Conservation (phyloP, 2,329 filamentous ascomycete genomes). For the Sporothrix schenckii region DNA sequence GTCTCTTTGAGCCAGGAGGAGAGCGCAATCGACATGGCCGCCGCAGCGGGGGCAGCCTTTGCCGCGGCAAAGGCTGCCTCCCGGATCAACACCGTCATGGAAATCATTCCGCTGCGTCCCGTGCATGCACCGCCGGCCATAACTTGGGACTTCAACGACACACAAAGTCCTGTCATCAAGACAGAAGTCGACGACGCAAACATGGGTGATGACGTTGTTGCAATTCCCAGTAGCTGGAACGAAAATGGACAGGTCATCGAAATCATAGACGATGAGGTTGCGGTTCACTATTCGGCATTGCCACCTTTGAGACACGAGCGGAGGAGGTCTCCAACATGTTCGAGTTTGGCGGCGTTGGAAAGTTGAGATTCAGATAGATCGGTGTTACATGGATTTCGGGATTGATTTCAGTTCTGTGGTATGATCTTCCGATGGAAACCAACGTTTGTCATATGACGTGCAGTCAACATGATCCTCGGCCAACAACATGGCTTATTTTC, state of each 20-base stretch:
- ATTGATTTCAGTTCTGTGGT: neutral
- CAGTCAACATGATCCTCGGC: too few species aligned
- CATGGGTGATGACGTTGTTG: neutral
- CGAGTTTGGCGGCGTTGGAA: too few species aligned
- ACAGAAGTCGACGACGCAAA: too few species aligned
- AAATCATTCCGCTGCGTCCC: slow-evolving; percentile 24
- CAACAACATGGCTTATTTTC: too few species aligned
- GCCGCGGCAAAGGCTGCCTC: neutral
- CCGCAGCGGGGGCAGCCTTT: neutral
- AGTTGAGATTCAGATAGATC: neutral
- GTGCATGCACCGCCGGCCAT: neutral
- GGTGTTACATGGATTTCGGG: neutral
- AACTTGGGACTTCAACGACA: neutral
- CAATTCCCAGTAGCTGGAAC: neutral
- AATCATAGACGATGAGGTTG: neutral
- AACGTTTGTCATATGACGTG: neutral
- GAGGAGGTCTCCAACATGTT: neutral
- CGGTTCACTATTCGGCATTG: neutral
- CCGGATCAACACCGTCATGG: neutral
- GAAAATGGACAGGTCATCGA: neutral
- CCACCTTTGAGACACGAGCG: slow-evolving; percentile 5
- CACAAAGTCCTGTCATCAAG: neutral
- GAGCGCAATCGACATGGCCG: neutral
- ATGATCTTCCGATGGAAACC: neutral
- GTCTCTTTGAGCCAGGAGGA: slow-evolving; percentile 28